Base-by-base conservation (phyloP, 768 basidiomycete genomes). In the Paxillus ammoniavirescens region DNA sequence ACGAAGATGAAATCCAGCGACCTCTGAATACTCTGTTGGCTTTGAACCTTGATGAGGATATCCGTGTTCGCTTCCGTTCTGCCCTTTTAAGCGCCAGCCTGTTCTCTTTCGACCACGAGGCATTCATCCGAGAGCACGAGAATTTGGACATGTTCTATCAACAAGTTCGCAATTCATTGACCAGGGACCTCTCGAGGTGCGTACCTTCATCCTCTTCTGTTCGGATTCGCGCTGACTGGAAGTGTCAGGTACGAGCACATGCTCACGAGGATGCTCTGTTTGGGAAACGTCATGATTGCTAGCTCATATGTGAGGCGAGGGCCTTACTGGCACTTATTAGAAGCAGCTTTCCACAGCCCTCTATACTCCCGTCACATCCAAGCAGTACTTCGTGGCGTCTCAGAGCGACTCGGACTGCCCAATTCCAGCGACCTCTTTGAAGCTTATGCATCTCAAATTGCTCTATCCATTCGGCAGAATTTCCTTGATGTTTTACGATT, bases 281-380 rank as follows among this genome's bases (percentile, higher is more conserved):
- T 89, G 13, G 87, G 83, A 26, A 93, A 91, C 69, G 81, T 87
- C 57, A 86, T 91, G 79, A 79, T 97, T 38, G 79, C 83, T 15
- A 89, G 86, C 62, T 87, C 91, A 1, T 79, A 81, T 2, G 80
- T 88, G 18, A 80, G 95, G 26, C 83, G 91, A 14, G 89, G 85
- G 4, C 81, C 93, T 1, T 93, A 96, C 64, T 94, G 89, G 84
- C 88, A 96, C 68, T 66, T 98, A 46, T 73, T 98, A 54, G 93
- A 95, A 66, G 80, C 82, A 6, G 81, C 68, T 61, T 74, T 57
- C 57, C 69, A 77, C 56, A 64, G 62, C 15, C 56, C 57, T 40
- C 56, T 64, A 47, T 52, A 65, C 65, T 54, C 62, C 48, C 49
- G 59, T 4, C 69, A 72, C 47, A 72, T 81, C 41, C 70, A 77